Evolutionary conservation across 2,329 filamentous ascomycete species (phyloP).

Genomic region (Aspergillus fructus): DNA sequence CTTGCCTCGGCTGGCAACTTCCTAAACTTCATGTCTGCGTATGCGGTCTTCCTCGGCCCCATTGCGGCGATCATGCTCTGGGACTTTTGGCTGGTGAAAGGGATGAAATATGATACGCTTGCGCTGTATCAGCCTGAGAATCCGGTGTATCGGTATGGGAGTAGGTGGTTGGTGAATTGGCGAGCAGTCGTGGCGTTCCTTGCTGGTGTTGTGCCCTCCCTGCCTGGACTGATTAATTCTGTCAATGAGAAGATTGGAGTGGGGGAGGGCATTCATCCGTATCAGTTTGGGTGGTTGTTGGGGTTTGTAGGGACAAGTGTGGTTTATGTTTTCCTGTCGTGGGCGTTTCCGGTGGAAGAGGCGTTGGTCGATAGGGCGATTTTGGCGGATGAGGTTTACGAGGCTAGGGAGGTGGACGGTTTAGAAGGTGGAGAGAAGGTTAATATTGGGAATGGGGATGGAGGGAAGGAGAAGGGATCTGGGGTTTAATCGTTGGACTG

Average conservation of each 20-base stretch:
- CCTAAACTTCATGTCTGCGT: constrained; percentile 65
- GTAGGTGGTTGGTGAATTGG: constrained; percentile 56
- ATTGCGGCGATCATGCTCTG: constrained; percentile 61
- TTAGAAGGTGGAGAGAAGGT: constrained; percentile 4
- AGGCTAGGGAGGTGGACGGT: constrained; percentile 17
- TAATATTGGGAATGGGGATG: background rate
- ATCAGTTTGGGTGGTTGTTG: constrained; percentile 66
- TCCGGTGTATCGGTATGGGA: constrained; percentile 51
- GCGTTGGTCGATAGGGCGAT: constrained; percentile 46
- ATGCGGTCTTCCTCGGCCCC: constrained; percentile 64
- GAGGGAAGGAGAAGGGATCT: constrained; percentile 13
- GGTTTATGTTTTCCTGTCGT: constrained; percentile 55
- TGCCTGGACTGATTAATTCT: constrained; percentile 55
- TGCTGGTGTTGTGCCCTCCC: constrained; percentile 55
- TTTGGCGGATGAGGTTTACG: constrained; percentile 39
- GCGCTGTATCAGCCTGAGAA: constrained; percentile 52
- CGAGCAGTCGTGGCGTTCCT: constrained; percentile 58
- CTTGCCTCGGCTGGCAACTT: constrained; percentile 58
- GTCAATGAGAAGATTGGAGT: constrained; percentile 39
- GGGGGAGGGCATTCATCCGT: constrained; percentile 55
- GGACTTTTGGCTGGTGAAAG: constrained; percentile 61
- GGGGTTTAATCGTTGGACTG: background rate
- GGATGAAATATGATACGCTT: constrained; percentile 49
- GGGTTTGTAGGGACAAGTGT: constrained; percentile 58
- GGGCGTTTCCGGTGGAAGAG: constrained; percentile 50